These are phyloP conservation scores for Dactylorhiza incarnata DNA, from an alignment of 106 monocot species.

Conservation along the genomic window DNA sequence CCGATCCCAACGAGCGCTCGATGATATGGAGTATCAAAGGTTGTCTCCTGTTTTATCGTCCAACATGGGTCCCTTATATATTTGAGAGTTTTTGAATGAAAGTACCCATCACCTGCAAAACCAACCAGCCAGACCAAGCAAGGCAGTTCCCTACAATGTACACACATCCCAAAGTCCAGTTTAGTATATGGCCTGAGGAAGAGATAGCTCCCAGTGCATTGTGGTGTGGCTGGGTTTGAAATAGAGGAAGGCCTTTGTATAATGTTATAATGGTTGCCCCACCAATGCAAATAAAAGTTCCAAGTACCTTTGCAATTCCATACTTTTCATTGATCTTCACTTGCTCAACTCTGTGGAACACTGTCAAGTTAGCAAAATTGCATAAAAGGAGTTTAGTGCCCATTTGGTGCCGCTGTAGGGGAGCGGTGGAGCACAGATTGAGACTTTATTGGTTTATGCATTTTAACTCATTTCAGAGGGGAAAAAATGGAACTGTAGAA, in stretches of 20 bases:
- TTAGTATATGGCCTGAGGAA: conserved; percentile 14
- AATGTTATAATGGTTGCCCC: conserved; percentile 36
- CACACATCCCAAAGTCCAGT: conserved; percentile 62
- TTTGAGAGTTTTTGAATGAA: no score
- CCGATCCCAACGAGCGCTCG: no score
- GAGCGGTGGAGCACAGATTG: no score
- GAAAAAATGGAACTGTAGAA: no score
- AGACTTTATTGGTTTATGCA: no score
- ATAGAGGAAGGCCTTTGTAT: conserved; percentile 41
- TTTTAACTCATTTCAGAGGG: no score
- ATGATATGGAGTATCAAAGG: no score
- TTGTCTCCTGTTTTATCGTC: no score
- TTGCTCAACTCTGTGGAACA: conserved; percentile 43
- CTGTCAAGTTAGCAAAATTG: no score
- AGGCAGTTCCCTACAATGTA: conserved; percentile 59
- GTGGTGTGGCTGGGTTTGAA: neutral
- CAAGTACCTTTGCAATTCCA: conserved; percentile 50
- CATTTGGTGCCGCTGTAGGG: no score
- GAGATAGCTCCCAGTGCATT: neutral
- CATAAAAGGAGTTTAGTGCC: neutral
- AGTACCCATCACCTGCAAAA: conserved; percentile 29
- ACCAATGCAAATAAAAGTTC: conserved; percentile 29
- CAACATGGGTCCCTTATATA: no score
- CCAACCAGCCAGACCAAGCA: conserved; percentile 68
- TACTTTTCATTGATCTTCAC: conserved; percentile 34